Evolutionary conservation across 768 basidiomycete species (phyloP).

Genomic region (Leccinum broughii): DNA sequence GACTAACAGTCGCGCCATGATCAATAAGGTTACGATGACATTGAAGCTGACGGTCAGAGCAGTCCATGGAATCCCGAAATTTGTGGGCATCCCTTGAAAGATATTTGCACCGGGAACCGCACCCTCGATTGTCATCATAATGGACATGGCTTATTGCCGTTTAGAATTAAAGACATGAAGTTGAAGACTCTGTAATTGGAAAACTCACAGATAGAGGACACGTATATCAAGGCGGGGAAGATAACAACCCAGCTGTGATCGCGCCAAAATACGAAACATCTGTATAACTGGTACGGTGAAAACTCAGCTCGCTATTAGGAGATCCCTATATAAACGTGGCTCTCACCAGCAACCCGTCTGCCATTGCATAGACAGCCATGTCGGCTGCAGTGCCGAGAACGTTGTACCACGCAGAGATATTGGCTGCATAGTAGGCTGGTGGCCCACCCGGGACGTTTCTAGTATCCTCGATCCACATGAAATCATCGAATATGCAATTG

Average conservation of each 20-base stretch:
- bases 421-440: neutral
- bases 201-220: neutral
- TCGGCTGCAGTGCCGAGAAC: neutral
- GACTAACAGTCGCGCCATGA: neutral
- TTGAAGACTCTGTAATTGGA: neutral
- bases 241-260: neutral
- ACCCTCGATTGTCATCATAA: neutral
- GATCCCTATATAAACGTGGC: neutral
- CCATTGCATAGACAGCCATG: neutral
- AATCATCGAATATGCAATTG: neutral
- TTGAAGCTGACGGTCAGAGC: neutral
- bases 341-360: neutral
- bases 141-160: neutral
- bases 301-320: neutral
- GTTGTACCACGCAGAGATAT: neutral
- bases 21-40: neutral
- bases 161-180: neutral
- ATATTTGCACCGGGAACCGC: neutral
- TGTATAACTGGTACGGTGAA: neutral
- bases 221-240: neutral
- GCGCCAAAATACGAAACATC: neutral
- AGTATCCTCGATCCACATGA: neutral
- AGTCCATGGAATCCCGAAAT: neutral
- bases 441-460: neutral
- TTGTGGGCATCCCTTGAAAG: neutral